Percentiles rank a stretch among this genome's conserved stretches.
These are phyloP conservation scores for Chlorella sp. DNA, from an alignment of 139 green algal species.

Conservation along the genomic window DNA sequence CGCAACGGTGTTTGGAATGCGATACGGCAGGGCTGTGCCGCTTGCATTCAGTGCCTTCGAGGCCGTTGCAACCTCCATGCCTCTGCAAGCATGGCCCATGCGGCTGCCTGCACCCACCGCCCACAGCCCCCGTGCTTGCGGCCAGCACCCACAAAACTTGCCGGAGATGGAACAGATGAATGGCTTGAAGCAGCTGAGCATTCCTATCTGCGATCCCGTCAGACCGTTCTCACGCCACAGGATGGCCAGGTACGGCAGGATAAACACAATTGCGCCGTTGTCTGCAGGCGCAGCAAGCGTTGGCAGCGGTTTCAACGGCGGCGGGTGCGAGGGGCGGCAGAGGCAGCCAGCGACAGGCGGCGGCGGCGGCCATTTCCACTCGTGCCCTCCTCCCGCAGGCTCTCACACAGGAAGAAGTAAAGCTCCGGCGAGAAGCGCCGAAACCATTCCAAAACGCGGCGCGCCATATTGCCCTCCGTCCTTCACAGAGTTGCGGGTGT, in stretches of 20 bases:
- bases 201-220: neutral
- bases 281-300: neutral
- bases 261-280: neutral
- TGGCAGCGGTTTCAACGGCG: neutral
- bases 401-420: conserved; percentile 13
- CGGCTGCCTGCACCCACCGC: neutral
- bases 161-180: conserved; percentile 14
- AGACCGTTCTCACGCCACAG: neutral
- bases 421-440: neutral
- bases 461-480: too few species aligned
- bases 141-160: neutral
- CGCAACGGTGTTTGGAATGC: neutral
- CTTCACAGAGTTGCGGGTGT: too few species aligned
- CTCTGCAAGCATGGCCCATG: neutral
- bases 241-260: conserved; percentile 1
- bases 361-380: neutral
- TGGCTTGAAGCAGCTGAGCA: neutral
- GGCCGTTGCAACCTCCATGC: too few species aligned
- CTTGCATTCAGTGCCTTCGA: neutral
- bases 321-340: neutral
- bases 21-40: neutral
- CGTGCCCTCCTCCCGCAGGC: too few species aligned
- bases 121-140: neutral
- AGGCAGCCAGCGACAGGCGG: neutral
- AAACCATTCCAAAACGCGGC: too few species aligned